These are phyloP conservation scores for Cladosporium austrohemisphaericum DNA, from an alignment of 2,329 filamentous ascomycete genomes.

Conservation along the genomic window DNA sequence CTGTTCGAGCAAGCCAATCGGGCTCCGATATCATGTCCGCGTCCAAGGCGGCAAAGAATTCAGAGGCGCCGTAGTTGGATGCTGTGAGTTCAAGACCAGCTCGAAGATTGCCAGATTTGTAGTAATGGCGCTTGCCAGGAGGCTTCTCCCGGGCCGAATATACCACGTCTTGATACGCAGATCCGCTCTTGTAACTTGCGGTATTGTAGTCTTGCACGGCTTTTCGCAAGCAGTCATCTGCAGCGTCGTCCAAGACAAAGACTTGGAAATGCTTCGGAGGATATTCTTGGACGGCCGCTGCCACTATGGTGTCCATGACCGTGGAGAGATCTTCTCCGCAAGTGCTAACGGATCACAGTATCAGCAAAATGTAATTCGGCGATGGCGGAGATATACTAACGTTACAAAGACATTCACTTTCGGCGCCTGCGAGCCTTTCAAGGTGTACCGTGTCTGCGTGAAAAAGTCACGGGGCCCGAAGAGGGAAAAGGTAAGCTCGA, in stretches of 20 bases:
- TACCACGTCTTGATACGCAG: neutral
- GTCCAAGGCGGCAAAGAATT: conserved; percentile 4
- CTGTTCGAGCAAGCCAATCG: conserved; percentile 1
- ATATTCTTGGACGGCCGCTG: conserved; percentile 15
- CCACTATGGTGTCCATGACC: conserved; percentile 18
- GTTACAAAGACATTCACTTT: neutral
- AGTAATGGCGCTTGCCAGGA: conserved; percentile 5
- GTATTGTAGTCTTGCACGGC: conserved; percentile 7
- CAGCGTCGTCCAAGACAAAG: conserved; percentile 17
- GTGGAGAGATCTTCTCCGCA: conserved; percentile 15
- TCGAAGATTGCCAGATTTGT: conserved; percentile 18
- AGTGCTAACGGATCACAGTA: too few relatives aligned
- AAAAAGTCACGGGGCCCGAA: neutral
- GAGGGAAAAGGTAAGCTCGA: neutral
- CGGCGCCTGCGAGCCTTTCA: neutral
- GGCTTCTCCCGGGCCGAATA: conserved; percentile 14
- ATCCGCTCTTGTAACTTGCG: neutral
- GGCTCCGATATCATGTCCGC: conserved; percentile 1
- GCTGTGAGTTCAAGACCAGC: conserved; percentile 8
- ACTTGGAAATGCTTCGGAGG: conserved; percentile 13
- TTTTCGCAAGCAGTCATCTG: neutral
- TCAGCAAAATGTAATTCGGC: neutral
- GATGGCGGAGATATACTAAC: neutral
- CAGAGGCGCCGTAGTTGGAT: neutral
- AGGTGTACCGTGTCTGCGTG: neutral